These are phyloP conservation scores for Chloromonas sp. DNA, from an alignment of 163 green algal genomes.

Conservation along the genomic window DNA sequence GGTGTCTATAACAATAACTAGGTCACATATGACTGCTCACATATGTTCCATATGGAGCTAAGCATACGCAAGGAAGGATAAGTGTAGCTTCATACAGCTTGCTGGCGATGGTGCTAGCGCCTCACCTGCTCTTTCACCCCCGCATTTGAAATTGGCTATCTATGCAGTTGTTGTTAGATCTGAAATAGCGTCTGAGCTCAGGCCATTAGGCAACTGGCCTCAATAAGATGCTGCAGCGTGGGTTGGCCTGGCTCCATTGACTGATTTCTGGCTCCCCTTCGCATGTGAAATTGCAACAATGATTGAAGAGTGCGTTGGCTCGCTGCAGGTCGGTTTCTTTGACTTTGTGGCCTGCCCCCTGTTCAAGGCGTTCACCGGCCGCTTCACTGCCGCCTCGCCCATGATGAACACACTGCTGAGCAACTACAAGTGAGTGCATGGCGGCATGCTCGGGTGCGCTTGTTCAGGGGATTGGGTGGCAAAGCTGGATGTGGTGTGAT, in stretches of 20 bases:
- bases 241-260: background rate
- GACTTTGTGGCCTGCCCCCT: background rate
- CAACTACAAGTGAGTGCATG: background rate
- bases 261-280: background rate
- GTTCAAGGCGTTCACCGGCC: background rate
- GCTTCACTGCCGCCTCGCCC: background rate
- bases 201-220: too few relatives aligned
- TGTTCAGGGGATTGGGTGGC: too few relatives aligned
- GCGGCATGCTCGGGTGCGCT: too few relatives aligned
- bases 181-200: too few relatives aligned
- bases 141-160: background rate
- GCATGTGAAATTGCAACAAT: too few relatives aligned
- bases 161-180: background rate
- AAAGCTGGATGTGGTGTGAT: too few relatives aligned
- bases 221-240: too few relatives aligned
- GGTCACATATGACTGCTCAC: too few relatives aligned
- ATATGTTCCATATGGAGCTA: background rate
- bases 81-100: background rate
- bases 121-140: too few relatives aligned
- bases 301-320: background rate
- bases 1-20: conserved; percentile 7
- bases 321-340: background rate
- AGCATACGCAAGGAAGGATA: background rate
- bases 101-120: background rate
- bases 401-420: background rate